These are phyloP conservation scores for Dactylonectria macrodidyma DNA, from an alignment of 2,329 filamentous ascomycete genomes.

Conservation along the genomic window DNA sequence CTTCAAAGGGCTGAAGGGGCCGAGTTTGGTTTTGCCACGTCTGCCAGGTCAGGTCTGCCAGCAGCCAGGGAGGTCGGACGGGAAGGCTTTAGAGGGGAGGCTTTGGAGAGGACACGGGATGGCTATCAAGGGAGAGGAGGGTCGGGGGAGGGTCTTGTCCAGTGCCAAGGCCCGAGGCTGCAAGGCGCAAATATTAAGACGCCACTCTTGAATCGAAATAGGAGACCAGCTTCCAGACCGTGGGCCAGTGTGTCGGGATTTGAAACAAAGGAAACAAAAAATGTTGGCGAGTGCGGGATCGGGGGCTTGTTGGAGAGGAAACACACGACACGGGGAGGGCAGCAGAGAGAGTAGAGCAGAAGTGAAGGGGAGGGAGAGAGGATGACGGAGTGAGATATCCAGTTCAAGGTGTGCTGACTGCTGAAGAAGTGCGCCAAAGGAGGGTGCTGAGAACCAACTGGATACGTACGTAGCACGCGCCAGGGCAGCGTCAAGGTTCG, in stretches of 20 bases:
- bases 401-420: not conserved
- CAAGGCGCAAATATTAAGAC: not conserved
- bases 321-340: not conserved
- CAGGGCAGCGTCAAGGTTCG: not conserved
- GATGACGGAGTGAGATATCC: not conserved
- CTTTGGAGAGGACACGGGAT: not conserved
- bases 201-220: conserved; percentile 1
- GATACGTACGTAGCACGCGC: not conserved
- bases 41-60: conserved; percentile 11
- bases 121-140: not conserved
- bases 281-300: not conserved
- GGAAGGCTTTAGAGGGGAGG: not conserved
- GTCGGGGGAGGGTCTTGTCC: not conserved
- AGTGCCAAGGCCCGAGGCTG: not conserved
- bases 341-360: too few species aligned
- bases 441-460: not conserved
- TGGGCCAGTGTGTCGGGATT: not conserved
- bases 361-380: not conserved
- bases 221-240: conserved; percentile 6
- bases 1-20: not conserved
- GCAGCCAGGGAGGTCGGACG: conserved; percentile 18
- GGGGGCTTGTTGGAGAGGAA: conserved; percentile 7
- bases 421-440: not conserved
- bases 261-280: conserved; percentile 14
- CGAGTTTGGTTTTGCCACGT: too few species aligned